phyloP scores from a whole-genome alignment of 805 yeast genomes.

The Metschnikowia santaceciliae region DNA sequence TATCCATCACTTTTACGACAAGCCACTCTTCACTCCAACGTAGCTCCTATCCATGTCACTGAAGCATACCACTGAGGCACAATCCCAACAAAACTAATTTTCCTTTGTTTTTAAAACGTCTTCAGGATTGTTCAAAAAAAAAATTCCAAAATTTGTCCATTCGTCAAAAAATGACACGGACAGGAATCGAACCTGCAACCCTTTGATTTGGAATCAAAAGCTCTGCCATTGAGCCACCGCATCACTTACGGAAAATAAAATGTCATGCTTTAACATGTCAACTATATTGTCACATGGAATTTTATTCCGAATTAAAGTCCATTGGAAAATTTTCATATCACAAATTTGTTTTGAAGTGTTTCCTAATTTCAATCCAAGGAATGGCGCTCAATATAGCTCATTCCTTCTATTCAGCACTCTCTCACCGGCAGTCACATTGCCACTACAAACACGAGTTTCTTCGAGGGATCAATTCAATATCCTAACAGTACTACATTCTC shows the following conservation, averaged over 20 bases:
- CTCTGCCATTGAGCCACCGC: slow-evolving; percentile 26
- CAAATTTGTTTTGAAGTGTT: not conserved
- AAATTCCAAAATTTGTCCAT: too few species aligned
- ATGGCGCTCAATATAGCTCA: not conserved
- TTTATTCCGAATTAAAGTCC: too few species aligned
- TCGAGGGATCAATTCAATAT: too few species aligned
- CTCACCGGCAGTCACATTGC: not conserved
- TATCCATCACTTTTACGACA: slow-evolving; percentile 2
- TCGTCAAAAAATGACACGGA: slow-evolving; percentile 17
- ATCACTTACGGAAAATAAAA: slow-evolving; percentile 2
- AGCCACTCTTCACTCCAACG: not conserved
- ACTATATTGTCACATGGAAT: too few species aligned
- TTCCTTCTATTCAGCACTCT: not conserved
- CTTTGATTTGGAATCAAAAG: slow-evolving; percentile 24
- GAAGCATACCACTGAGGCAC: not conserved
- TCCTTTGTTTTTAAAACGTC: too few species aligned
- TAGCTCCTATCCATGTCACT: not conserved
- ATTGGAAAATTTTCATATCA: too few species aligned
- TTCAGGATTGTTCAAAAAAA: too few species aligned
- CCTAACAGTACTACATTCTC: too few species aligned
- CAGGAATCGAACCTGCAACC: slow-evolving; percentile 26
- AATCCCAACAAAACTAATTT: too few species aligned
- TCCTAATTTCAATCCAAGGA: not conserved
- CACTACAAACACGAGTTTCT: not conserved
- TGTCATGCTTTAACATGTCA: not conserved